Evolutionary conservation across 75 land plant genomes (phyloP).

Genomic region (Pinus tabuliformis): DNA sequence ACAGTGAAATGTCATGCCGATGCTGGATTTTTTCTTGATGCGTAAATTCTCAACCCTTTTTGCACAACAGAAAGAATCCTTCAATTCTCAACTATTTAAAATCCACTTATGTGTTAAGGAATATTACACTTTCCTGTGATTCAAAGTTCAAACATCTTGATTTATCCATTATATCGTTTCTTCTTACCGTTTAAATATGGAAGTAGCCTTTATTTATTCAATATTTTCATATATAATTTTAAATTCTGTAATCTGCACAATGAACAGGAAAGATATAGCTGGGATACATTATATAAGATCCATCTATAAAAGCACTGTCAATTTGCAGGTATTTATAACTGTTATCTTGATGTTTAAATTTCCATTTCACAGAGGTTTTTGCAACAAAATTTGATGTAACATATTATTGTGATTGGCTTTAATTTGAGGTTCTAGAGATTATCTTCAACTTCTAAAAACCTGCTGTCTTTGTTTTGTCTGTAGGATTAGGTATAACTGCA

Average conservation of each 20-base stretch:
- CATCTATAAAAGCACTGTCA: neutral
- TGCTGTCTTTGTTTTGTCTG: neutral
- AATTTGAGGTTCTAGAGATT: neutral
- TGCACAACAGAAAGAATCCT: neutral
- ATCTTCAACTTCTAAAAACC: neutral
- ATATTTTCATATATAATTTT: neutral
- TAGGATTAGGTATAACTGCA: neutral
- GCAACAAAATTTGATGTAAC: neutral
- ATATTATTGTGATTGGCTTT: neutral
- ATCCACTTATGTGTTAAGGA: neutral
- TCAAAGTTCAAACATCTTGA: neutral
- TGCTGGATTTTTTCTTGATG: constrained; percentile 76
- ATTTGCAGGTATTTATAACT: neutral
- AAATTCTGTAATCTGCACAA: neutral
- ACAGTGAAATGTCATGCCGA: constrained; percentile 70
- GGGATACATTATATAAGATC: neutral
- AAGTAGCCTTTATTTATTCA: neutral
- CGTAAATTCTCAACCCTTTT: constrained; percentile 19
- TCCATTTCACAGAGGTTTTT: neutral
- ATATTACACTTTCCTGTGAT: neutral
- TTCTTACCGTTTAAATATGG: too few relatives aligned
- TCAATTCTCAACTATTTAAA: neutral
- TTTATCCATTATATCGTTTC: neutral
- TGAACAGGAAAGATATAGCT: constrained; percentile 7
- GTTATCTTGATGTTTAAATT: neutral